Conservation (phyloP, 345 rosid genomes). For the Heritiera littoralis region DNA sequence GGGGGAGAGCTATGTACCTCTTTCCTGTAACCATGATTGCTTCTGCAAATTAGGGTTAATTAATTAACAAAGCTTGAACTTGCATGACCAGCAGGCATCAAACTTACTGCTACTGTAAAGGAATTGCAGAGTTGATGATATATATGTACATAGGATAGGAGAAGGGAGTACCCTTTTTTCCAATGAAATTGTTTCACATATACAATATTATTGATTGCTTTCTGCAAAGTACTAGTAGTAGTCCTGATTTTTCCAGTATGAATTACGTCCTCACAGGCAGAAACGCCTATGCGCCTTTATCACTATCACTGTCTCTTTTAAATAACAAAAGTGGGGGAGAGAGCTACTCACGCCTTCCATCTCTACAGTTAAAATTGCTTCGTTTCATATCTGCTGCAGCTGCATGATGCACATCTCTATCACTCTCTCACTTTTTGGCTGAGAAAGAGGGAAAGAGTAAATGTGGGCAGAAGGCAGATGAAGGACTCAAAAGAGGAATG, state of each 20-base stretch:
- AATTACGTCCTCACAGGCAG: conserved; percentile 1
- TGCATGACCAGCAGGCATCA: not conserved
- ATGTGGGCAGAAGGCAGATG: conserved; percentile 25
- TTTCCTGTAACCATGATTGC: not conserved
- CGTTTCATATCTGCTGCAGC: conserved; percentile 22
- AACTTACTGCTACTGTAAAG: not conserved
- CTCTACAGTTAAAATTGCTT: conserved; percentile 42
- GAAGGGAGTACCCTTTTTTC: not conserved
- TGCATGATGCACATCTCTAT: conserved; percentile 26
- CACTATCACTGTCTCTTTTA: conserved; percentile 16
- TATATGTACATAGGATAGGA: not conserved
- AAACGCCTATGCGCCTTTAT: conserved; percentile 13
- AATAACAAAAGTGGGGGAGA: conserved; percentile 20
- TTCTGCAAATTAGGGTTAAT: not conserved
- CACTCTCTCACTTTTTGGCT: conserved; percentile 19
- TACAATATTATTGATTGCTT: not conserved
- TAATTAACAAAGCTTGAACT: not conserved
- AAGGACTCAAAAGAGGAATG: conserved; percentile 18
- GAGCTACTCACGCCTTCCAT: conserved; percentile 30
- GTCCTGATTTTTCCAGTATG: not conserved
- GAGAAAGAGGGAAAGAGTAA: conserved; percentile 15
- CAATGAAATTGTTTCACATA: not conserved
- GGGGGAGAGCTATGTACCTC: not conserved
- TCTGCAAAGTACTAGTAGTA: conserved; percentile 8
- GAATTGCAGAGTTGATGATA: not conserved